Percentiles rank a stretch among this genome's conserved stretches.
These are phyloP conservation scores for Fomitopsis serialis DNA, from an alignment of 768 basidiomycete genomes.

Conservation along the genomic window DNA sequence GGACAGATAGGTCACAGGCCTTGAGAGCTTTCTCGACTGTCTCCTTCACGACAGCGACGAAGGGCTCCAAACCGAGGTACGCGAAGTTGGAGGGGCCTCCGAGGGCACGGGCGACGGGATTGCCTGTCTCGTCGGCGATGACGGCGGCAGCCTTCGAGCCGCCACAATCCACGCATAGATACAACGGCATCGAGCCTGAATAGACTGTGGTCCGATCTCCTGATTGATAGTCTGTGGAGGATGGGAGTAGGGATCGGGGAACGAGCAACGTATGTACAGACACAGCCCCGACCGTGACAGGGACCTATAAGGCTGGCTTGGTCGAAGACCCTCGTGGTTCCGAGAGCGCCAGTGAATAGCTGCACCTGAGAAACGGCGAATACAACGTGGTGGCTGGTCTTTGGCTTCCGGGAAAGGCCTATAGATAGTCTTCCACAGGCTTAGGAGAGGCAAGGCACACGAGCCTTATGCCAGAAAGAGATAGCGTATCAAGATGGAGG, in stretches of 20 bases:
- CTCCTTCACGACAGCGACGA: conserved; percentile 44
- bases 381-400: not conserved
- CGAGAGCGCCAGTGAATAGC: not conserved
- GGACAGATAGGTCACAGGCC: conserved; percentile 33
- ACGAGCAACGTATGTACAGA: not conserved
- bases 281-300: too few species aligned
- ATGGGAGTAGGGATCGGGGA: not conserved
- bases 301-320: too few species aligned
- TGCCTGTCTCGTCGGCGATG: conserved; percentile 52
- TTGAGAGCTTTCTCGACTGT: conserved; percentile 54
- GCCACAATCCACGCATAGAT: conserved; percentile 83
- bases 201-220: not conserved
- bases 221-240: not conserved
- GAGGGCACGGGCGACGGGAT: conserved; percentile 58
- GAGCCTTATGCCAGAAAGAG: not conserved
- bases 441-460: not conserved
- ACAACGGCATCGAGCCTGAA: conserved; percentile 33
- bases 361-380: not conserved
- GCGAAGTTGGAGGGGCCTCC: conserved; percentile 85
- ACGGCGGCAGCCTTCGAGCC: conserved; percentile 84
- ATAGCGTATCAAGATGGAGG: conserved; percentile 1
- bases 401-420: not conserved
- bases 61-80: conserved; percentile 62
- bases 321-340: not conserved
- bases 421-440: not conserved